Percentiles rank a stretch among this genome's conserved stretches.
These are phyloP conservation scores for Puccinia horiana DNA, from an alignment of 1,284 basidiomycete species.

Conservation along the genomic window DNA sequence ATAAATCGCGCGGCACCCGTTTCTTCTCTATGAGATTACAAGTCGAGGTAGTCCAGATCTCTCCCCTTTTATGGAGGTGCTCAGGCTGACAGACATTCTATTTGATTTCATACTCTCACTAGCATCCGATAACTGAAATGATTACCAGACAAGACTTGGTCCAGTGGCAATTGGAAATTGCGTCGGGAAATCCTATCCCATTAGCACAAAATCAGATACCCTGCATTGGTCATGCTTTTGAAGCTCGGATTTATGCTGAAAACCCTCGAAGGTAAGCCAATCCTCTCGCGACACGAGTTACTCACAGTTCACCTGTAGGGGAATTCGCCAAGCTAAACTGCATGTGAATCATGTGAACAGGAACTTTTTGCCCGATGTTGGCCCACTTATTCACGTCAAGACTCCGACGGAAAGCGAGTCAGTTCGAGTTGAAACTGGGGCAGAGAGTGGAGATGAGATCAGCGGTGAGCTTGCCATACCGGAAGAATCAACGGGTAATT, in stretches of 20 bases:
- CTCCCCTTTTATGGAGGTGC: background rate
- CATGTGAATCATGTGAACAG: slow-evolving; percentile 49
- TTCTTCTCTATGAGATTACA: slow-evolving; percentile 32
- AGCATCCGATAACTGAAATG: slow-evolving; percentile 92
- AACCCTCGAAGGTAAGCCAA: slow-evolving; percentile 71
- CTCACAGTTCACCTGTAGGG: background rate
- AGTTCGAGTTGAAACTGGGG: slow-evolving; percentile 87
- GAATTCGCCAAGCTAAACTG: background rate
- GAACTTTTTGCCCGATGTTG: slow-evolving; percentile 88
- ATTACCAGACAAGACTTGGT: slow-evolving; percentile 88
- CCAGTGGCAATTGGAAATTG: slow-evolving; percentile 89
- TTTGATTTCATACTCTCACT: slow-evolving; percentile 2
- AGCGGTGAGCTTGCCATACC: slow-evolving; percentile 63
- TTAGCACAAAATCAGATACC: slow-evolving; percentile 74
- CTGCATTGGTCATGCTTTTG: slow-evolving; percentile 86
- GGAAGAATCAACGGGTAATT: background rate
- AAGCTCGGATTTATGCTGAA: slow-evolving; percentile 95
- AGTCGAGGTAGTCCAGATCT: slow-evolving; percentile 65
- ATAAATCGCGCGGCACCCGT: background rate
- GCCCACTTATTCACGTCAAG: slow-evolving; percentile 72
- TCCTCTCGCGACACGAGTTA: slow-evolving; percentile 19
- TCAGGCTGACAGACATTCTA: slow-evolving; percentile 41
- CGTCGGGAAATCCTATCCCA: slow-evolving; percentile 81
- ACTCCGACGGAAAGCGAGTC: slow-evolving; percentile 65
- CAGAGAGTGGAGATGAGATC: slow-evolving; percentile 79